phyloP scores from a whole-genome alignment of 2,329 filamentous ascomycete species.

The Ophiostoma tasmaniense region DNA sequence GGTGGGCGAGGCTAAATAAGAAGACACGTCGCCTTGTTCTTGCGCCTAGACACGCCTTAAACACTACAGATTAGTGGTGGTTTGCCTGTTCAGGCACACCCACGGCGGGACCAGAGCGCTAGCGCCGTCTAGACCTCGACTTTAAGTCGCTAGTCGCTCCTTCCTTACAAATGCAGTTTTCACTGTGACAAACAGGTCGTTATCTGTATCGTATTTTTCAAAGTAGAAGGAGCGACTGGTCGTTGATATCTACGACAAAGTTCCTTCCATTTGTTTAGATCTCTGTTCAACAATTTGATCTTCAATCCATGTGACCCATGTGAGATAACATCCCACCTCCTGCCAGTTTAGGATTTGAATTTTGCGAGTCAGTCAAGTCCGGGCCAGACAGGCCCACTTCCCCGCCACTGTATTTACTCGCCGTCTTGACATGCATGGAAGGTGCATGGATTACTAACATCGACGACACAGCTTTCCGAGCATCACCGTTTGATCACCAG shows the following conservation, averaged over 20 bases:
- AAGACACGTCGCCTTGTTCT: slow-evolving; percentile 7
- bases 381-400: neutral
- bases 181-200: neutral
- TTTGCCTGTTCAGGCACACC: slow-evolving; percentile 3
- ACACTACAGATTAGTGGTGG: neutral
- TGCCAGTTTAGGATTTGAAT: neutral
- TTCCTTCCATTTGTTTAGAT: neutral
- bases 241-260: neutral
- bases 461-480: neutral
- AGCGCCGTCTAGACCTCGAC: neutral
- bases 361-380: neutral
- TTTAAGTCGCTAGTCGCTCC: neutral
- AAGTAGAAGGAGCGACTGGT: neutral
- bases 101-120: neutral
- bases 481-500: neutral
- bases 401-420: neutral
- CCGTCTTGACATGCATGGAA: neutral
- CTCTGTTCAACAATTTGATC: neutral
- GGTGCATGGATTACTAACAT: neutral
- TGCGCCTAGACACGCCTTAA: neutral
- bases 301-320: neutral
- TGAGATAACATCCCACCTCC: neutral
- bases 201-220: neutral
- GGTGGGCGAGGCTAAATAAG: slow-evolving; percentile 1
- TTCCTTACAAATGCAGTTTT: slow-evolving; percentile 7